Evolutionary conservation across 2,329 filamentous ascomycete genomes (phyloP), one percentile per base, ranked within the genome.

Genomic region (Claviceps sp.): DNA sequence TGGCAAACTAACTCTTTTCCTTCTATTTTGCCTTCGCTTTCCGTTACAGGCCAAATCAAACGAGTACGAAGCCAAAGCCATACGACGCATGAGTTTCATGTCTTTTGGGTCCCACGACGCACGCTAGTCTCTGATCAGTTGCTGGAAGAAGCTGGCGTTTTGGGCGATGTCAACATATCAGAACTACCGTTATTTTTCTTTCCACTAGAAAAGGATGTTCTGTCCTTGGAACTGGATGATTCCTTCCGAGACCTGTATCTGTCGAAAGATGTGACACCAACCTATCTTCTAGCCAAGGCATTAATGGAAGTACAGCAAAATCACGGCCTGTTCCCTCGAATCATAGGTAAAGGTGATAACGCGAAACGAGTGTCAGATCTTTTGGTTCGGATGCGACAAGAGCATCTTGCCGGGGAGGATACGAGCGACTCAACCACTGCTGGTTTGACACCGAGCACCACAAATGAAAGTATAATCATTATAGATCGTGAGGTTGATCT

Each of bases 401-500:
- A 98, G 68, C 74, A 90, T 14, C 72, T 85, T 40, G 87, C 89
- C 45, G 86, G 86, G 20, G 89, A 94, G 63, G 83, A 87, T 59
- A 79, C 77, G 44, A 75, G 71, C 52, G 83, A 82, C 52, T 70
- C 73, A 29, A 74, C 71, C 50, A 78, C 77, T 57, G 73, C 83
- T 45, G 86, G 86, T 6, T 73, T 95, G 26, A 83, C 87, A 11
- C 91, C 93, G 13, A 97, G 93, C 66, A 85, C 85, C 11, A 83
- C 83, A 6, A 86, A 89, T 47, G 93, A 98, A 66, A 95, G 85
- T 62, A 74, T 96, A 54, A 90, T 98, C 60, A 86, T 98, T 54
- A 89, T 98, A 51, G 93, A 98, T 66, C 86, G 93, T 48, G 90
- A 96, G 64, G 85, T 95, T 51, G 93, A 98, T 66, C 89, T 93